Evolutionary conservation across 441 rosid genomes (phyloP).

Genomic region (Adansonia gregorii): DNA sequence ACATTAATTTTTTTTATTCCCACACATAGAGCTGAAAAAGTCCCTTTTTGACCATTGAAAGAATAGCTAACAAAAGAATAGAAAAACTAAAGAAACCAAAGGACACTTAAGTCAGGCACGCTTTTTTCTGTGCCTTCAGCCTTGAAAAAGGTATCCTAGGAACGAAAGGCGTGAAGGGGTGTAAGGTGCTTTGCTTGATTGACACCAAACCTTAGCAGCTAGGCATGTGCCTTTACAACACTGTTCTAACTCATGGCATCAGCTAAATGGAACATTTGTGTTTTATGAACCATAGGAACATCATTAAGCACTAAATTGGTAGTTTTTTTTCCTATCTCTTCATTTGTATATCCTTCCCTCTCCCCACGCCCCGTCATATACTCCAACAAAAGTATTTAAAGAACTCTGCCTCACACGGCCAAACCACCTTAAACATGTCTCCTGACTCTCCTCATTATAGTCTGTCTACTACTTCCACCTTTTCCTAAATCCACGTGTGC

Average conservation of each 20-base stretch:
- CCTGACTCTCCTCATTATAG: background rate
- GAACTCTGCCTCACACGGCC: background rate
- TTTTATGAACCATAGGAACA: background rate
- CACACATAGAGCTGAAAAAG: background rate
- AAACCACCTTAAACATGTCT: background rate
- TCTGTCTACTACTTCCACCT: background rate
- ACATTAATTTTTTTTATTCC: background rate
- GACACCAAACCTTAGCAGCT: background rate
- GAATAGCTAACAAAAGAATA: background rate
- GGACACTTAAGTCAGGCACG: background rate
- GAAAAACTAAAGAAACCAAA: background rate
- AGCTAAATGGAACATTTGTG: background rate
- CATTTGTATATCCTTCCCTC: background rate
- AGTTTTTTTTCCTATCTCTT: background rate
- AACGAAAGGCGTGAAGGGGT: background rate
- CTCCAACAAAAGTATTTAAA: background rate
- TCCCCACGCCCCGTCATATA: background rate
- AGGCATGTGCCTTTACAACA: background rate
- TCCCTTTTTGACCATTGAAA: background rate
- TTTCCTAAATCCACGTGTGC: background rate
- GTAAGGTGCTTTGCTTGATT: conserved; percentile 1
- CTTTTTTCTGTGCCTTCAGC: background rate
- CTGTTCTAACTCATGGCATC: background rate
- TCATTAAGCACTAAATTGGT: background rate
- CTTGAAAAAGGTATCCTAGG: background rate